Evolutionary conservation across 2,329 filamentous ascomycete genomes (phyloP).

Genomic region (Diplodia corticola): DNA sequence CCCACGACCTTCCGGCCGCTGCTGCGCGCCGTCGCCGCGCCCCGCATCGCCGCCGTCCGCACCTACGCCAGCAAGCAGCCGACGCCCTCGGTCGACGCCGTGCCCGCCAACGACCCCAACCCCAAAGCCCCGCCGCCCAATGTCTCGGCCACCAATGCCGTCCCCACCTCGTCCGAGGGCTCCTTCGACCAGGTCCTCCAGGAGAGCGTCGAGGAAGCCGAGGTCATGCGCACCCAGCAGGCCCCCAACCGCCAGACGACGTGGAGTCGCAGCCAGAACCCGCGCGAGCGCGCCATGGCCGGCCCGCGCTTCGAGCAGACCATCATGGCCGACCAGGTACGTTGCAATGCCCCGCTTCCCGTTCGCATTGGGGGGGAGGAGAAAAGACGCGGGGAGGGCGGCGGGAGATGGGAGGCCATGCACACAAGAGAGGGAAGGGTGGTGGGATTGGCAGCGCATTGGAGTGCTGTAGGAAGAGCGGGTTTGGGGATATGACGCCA

Average conservation of each 20-base stretch:
- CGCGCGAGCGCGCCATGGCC: slow-evolving; percentile 80
- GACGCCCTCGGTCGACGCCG: slow-evolving; percentile 60
- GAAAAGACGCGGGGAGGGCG: background rate
- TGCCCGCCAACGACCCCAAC: slow-evolving; percentile 67
- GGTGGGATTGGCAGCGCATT: background rate
- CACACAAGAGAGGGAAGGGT: background rate
- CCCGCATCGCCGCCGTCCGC: slow-evolving; percentile 14
- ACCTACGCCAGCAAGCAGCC: slow-evolving; percentile 21
- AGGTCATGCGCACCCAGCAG: slow-evolving; percentile 65
- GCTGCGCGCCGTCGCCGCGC: slow-evolving; percentile 29
- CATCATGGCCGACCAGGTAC: slow-evolving; percentile 88
- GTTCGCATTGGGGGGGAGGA: background rate
- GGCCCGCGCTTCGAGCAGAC: slow-evolving; percentile 97
- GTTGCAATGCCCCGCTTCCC: background rate
- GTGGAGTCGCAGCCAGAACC: slow-evolving; percentile 86
- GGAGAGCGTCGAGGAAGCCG: slow-evolving; percentile 57
- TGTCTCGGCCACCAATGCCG: slow-evolving; percentile 63
- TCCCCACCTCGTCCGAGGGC: slow-evolving; percentile 53
- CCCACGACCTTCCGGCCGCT: slow-evolving; percentile 33
- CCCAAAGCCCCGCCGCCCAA: slow-evolving; percentile 49
- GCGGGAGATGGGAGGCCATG: background rate
- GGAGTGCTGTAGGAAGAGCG: background rate
- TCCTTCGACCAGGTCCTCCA: slow-evolving; percentile 55
- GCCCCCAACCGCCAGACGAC: slow-evolving; percentile 78
- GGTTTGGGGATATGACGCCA: background rate